phyloP scores from a whole-genome alignment of 306 rosid genomes.

The Betula pendula region DNA sequence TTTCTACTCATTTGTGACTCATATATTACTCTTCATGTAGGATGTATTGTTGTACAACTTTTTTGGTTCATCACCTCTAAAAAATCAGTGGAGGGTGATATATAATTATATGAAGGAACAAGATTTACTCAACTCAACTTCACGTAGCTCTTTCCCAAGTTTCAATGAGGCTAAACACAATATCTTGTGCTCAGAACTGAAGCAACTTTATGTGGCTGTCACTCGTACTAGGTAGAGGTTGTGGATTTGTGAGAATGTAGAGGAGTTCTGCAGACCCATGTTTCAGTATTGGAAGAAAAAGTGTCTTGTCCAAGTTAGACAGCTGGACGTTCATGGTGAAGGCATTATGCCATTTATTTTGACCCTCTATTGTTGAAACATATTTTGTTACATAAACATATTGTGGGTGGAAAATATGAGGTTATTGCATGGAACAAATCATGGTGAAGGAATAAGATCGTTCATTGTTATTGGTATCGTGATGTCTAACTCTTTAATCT shows the following conservation, averaged over 20 bases:
- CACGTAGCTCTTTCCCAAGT: constrained; percentile 33
- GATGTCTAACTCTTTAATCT: background rate
- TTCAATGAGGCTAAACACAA: constrained; percentile 61
- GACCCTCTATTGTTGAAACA: background rate
- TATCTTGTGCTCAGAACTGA: constrained; percentile 68
- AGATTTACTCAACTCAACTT: too few species aligned
- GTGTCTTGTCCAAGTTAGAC: constrained; percentile 64
- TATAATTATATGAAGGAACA: too few species aligned
- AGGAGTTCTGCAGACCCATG: too few species aligned
- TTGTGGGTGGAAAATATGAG: background rate
- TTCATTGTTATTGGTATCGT: background rate
- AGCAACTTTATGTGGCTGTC: constrained; percentile 73
- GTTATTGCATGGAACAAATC: background rate
- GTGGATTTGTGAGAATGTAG: constrained; percentile 69
- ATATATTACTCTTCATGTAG: too few species aligned
- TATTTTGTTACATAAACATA: background rate
- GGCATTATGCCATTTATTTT: background rate
- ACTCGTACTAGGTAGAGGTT: constrained; percentile 75
- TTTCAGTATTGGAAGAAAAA: constrained; percentile 77
- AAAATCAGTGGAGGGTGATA: too few species aligned
- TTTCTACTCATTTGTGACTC: too few species aligned
- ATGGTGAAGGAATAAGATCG: too few species aligned
- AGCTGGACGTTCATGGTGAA: constrained; percentile 72
- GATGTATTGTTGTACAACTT: too few species aligned
- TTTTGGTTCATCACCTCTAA: too few species aligned